phyloP scores from a whole-genome alignment of 305 asterid species.

The Solanum hybrid region DNA sequence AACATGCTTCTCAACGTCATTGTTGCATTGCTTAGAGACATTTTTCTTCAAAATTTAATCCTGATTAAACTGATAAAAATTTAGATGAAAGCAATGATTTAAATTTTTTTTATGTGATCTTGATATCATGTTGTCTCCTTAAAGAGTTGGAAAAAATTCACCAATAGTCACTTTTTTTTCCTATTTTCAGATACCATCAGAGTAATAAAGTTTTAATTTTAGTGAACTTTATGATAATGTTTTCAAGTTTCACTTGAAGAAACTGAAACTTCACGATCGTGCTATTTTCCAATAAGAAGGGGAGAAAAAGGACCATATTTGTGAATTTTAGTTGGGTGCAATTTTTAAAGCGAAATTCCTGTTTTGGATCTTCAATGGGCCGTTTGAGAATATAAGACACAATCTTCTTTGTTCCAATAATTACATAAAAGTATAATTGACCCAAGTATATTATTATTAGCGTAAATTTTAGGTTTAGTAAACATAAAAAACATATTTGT shows the following conservation, averaged over 20 bases:
- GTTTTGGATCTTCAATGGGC: neutral
- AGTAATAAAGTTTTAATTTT: neutral
- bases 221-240: neutral
- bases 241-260: neutral
- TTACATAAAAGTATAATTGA: neutral
- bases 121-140: neutral
- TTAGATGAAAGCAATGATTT: neutral
- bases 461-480: too few relatives aligned
- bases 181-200: neutral
- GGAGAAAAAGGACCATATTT: neutral
- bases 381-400: neutral
- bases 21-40: neutral
- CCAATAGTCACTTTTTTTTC: too few relatives aligned
- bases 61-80: neutral
- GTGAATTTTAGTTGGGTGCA: neutral
- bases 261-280: neutral
- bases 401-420: too few relatives aligned
- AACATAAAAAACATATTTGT: too few relatives aligned
- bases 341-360: neutral
- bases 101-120: neutral
- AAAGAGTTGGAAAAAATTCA: neutral
- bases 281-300: neutral
- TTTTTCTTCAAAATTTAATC: neutral
- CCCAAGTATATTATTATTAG: neutral
- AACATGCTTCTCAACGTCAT: neutral